Evolutionary conservation across 2,329 filamentous ascomycete species (phyloP).

Genomic region (Metarhizium humberi): DNA sequence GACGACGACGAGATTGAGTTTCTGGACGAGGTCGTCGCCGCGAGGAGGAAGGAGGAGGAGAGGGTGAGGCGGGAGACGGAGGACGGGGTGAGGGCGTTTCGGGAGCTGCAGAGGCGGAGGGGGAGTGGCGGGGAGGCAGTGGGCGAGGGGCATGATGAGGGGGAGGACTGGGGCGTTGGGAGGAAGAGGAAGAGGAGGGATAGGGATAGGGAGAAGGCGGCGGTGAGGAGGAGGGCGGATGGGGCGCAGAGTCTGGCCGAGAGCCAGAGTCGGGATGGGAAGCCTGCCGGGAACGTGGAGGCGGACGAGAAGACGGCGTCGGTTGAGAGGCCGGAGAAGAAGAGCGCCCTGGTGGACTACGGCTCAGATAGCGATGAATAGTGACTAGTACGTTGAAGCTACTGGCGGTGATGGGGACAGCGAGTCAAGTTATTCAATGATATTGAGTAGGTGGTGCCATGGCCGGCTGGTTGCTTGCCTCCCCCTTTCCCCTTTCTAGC

Average conservation of each 20-base stretch:
- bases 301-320: conserved; percentile 7
- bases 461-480: background rate
- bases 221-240: conserved; percentile 16
- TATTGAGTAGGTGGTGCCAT: conserved; percentile 2
- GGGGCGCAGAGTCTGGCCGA: conserved; percentile 6
- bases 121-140: conserved; percentile 13
- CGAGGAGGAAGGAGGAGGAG: conserved; percentile 44
- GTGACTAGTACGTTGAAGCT: conserved; percentile 5
- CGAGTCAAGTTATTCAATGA: background rate
- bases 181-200: conserved; percentile 28
- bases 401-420: background rate
- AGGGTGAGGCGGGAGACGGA: conserved; percentile 44
- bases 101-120: conserved; percentile 36
- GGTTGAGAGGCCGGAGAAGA: background rate
- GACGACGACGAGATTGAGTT: conserved; percentile 76
- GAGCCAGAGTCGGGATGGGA: conserved; percentile 3
- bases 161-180: conserved; percentile 24
- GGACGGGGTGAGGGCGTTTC: conserved; percentile 46
- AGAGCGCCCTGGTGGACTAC: conserved; percentile 40
- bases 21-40: conserved; percentile 48
- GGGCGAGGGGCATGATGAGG: background rate
- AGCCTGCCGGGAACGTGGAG: conserved; percentile 7
- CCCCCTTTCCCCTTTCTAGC: background rate
- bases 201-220: conserved; percentile 26
- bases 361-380: conserved; percentile 41